Evolutionary conservation across 1,284 basidiomycete genomes (phyloP).

Genomic region (Moniliophthora roreri): DNA sequence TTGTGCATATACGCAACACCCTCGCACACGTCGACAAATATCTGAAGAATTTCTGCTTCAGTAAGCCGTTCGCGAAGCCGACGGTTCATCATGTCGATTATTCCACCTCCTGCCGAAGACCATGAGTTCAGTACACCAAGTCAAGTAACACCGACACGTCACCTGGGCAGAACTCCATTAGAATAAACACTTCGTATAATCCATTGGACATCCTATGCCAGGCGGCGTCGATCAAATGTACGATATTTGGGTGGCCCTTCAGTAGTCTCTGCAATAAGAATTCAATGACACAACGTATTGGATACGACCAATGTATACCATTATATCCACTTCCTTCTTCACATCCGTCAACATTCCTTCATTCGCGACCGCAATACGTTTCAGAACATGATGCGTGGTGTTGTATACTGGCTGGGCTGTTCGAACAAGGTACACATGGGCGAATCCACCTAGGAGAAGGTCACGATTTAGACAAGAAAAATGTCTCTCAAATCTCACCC

Average conservation of each 20-base stretch:
- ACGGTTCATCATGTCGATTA: conserved; percentile 99
- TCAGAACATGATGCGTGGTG: conserved; percentile 94
- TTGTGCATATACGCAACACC: conserved; percentile 96
- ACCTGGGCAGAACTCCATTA: conserved; percentile 96
- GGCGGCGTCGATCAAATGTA: conserved; percentile 92
- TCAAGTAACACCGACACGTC: conserved; percentile 15
- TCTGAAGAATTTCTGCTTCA: conserved; percentile 95
- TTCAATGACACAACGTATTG: conserved; percentile 26
- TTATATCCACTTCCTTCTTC: conserved; percentile 97
- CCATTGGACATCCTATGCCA: conserved; percentile 83
- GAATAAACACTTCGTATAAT: conserved; percentile 94
- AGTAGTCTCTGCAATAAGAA: conserved; percentile 65
- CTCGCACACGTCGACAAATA: conserved; percentile 95
- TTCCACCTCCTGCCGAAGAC: conserved; percentile 76
- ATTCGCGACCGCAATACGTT: conserved; percentile 92
- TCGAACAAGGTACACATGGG: conserved; percentile 95
- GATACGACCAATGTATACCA: conserved; percentile 61
- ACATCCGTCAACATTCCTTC: conserved; percentile 92
- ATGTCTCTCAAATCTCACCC: conserved; percentile 48
- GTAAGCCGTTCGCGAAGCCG: conserved; percentile 90
- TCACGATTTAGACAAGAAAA: conserved; percentile 4
- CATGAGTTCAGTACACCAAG: neutral
- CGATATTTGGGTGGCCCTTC: conserved; percentile 90
- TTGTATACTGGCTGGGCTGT: conserved; percentile 85
- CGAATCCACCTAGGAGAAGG: conserved; percentile 84